phyloP scores from a whole-genome alignment of 2,329 filamentous ascomycete genomes.

The Aspergillus phoenicis region DNA sequence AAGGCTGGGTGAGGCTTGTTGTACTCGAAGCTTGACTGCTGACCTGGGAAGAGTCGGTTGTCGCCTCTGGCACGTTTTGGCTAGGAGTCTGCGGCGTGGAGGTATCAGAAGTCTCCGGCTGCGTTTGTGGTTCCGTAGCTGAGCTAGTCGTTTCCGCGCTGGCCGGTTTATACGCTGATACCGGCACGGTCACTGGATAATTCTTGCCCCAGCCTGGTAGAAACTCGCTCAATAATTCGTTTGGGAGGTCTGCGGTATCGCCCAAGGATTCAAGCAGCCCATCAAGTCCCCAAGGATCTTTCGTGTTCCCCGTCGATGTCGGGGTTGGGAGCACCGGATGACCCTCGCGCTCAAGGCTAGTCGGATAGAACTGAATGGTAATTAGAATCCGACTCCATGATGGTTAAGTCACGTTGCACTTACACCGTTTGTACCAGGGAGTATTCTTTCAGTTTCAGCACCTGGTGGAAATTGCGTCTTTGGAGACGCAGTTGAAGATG shows the following conservation, averaged over 20 bases:
- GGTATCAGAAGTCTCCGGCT: neutral
- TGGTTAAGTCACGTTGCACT: slow-evolving; percentile 15
- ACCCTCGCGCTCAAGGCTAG: slow-evolving; percentile 34
- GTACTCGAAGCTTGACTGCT: neutral
- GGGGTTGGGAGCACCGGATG: slow-evolving; percentile 35
- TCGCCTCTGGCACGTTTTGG: neutral
- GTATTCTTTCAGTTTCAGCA: slow-evolving; percentile 29
- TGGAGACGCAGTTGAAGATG: slow-evolving; percentile 20
- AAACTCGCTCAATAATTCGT: slow-evolving; percentile 13
- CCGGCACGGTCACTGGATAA: slow-evolving; percentile 1
- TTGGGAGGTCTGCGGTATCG: slow-evolving; percentile 16
- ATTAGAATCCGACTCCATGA: slow-evolving; percentile 15
- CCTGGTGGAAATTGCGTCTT: slow-evolving; percentile 42
- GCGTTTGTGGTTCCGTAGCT: neutral
- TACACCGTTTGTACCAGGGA: slow-evolving; percentile 36
- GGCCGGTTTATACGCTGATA: slow-evolving; percentile 3
- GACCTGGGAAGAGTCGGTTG: neutral
- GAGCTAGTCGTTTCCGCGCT: neutral
- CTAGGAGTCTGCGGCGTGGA: neutral
- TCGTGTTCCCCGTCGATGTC: neutral
- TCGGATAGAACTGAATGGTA: slow-evolving; percentile 32
- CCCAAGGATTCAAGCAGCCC: slow-evolving; percentile 21
- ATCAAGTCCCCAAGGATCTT: slow-evolving; percentile 16
- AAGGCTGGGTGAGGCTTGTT: neutral
- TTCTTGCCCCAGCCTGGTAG: neutral